Conservation (phyloP, 768 basidiomycete genomes). For the Termitomyces heimii region DNA sequence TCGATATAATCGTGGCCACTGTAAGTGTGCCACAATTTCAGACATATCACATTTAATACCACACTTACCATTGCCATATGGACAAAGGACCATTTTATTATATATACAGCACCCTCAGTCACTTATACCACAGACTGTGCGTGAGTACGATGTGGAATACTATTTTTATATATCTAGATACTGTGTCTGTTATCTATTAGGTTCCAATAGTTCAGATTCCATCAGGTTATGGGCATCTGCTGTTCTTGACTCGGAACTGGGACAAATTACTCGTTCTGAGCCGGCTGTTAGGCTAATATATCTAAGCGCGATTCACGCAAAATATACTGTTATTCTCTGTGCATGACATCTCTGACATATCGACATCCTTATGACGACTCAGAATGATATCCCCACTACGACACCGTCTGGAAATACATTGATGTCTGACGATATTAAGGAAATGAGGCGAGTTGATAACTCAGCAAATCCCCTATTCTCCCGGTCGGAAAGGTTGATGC, state of each 20-base stretch:
- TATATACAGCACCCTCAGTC: neutral
- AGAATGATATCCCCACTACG: neutral
- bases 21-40: too few species aligned
- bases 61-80: too few species aligned
- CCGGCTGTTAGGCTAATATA: neutral
- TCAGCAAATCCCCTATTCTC: too few species aligned
- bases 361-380: neutral
- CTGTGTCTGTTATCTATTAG: neutral
- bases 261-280: neutral
- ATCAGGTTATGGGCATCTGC: neutral
- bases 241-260: neutral
- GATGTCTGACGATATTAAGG: neutral
- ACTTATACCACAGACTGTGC: neutral
- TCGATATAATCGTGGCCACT: too few species aligned
- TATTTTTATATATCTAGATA: neutral
- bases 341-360: neutral
- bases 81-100: too few species aligned
- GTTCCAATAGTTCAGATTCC: neutral
- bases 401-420: neutral
- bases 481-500: neutral
- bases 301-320: neutral
- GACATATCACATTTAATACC: too few species aligned
- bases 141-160: neutral
- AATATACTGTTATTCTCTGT: neutral
- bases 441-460: too few species aligned